phyloP scores from a whole-genome alignment of 2,329 filamentous ascomycete species.

The Aspergillus alliaceus region DNA sequence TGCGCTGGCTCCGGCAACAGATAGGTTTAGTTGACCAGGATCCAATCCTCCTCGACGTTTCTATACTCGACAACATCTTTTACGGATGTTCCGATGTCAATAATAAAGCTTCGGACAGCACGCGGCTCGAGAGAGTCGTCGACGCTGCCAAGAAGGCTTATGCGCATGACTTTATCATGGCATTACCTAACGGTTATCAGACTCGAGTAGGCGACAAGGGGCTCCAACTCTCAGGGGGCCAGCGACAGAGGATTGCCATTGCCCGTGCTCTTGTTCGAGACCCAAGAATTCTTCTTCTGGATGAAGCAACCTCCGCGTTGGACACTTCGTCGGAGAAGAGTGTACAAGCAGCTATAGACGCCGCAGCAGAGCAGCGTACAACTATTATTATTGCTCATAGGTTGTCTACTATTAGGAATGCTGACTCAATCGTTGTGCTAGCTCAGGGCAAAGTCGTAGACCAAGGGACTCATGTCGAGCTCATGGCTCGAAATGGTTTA shows the following conservation, averaged over 20 bases:
- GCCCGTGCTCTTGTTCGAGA: slow-evolving; percentile 76
- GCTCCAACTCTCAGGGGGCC: slow-evolving; percentile 80
- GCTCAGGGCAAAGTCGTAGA: slow-evolving; percentile 21
- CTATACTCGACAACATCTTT: slow-evolving; percentile 76
- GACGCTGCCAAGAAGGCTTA: slow-evolving; percentile 40
- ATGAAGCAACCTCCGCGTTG: slow-evolving; percentile 84
- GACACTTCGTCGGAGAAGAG: slow-evolving; percentile 84
- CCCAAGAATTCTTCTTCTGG: slow-evolving; percentile 78
- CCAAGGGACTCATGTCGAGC: background rate
- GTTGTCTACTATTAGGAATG: slow-evolving; percentile 42
- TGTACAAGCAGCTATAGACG: slow-evolving; percentile 79
- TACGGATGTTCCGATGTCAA: background rate
- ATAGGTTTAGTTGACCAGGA: slow-evolving; percentile 86
- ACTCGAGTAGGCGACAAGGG: slow-evolving; percentile 85
- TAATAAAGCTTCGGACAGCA: background rate
- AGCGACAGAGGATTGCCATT: slow-evolving; percentile 88
- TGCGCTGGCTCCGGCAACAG: slow-evolving; percentile 51
- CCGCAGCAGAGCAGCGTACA: slow-evolving; percentile 57
- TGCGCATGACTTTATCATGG: slow-evolving; percentile 75
- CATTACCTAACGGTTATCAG: slow-evolving; percentile 75
- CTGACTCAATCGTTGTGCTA: slow-evolving; percentile 48
- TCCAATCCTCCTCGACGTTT: slow-evolving; percentile 76
- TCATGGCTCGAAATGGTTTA: background rate
- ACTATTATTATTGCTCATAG: slow-evolving; percentile 45
- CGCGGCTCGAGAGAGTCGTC: background rate